A percentile compares a stretch with the other conserved stretches of the same genome.
Evolutionary conservation across 176 grass and related monocot species (phyloP).

Genomic region (Oryza officinalis): DNA sequence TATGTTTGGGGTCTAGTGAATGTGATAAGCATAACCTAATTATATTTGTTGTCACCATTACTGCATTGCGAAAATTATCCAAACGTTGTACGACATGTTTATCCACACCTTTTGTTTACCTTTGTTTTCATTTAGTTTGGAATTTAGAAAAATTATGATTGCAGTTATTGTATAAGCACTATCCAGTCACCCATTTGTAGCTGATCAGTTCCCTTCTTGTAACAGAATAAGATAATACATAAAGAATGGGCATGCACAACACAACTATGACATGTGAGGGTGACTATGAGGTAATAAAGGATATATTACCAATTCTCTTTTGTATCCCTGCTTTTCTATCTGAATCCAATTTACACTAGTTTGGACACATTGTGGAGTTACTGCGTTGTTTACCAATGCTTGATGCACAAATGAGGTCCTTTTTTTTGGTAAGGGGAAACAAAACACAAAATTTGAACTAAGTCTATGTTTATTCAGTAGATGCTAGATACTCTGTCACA

Average conservation of each 20-base stretch:
- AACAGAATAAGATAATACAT: not conserved
- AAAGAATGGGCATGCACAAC: conserved; percentile 48
- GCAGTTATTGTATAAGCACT: not conserved
- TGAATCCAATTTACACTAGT: not conserved
- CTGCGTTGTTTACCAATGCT: not conserved
- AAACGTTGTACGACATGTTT: not conserved
- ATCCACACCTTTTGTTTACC: not conserved
- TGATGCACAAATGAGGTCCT: not conserved
- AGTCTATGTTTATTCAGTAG: not conserved
- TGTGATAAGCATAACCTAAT: not conserved
- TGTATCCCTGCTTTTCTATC: not conserved
- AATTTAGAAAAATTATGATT: not conserved
- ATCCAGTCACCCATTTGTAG: not conserved
- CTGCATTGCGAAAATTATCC: not conserved
- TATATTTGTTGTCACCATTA: not conserved
- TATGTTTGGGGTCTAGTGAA: not conserved
- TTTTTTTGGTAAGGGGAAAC: not conserved
- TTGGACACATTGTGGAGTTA: not conserved
- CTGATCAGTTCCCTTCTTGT: not conserved
- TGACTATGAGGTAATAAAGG: conserved; percentile 70
- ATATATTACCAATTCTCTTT: not conserved
- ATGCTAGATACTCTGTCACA: not conserved
- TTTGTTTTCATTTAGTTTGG: not conserved
- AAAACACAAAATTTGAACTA: not conserved
- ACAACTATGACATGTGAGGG: conserved; percentile 44